These are phyloP conservation scores for Rhynchospora pubera DNA, from an alignment of 176 grass and related monocot species.

Conservation along the genomic window DNA sequence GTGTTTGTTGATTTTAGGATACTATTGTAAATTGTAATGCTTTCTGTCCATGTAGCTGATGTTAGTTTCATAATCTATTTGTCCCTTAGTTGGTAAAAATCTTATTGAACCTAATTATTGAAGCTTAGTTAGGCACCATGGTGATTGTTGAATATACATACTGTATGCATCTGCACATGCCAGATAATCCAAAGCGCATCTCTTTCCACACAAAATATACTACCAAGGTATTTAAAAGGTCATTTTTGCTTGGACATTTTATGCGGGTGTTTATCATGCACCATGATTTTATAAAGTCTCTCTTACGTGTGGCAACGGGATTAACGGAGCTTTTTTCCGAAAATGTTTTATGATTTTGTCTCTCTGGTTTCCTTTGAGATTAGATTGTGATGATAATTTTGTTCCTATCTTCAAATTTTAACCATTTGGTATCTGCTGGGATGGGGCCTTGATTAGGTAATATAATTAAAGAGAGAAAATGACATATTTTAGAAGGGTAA, in stretches of 20 bases:
- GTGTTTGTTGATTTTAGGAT: slow-evolving; percentile 8
- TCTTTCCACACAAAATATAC: neutral
- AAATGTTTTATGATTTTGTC: neutral
- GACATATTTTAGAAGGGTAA: neutral
- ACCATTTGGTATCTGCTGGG: too few species aligned
- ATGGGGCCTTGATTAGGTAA: neutral
- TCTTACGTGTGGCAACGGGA: neutral
- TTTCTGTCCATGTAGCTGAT: neutral
- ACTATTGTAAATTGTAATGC: slow-evolving; percentile 20
- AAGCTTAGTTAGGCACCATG: neutral
- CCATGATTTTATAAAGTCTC: neutral
- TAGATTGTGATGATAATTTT: too few species aligned
- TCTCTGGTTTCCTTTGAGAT: neutral
- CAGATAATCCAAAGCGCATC: neutral
- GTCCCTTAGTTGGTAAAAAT: neutral
- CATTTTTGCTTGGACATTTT: neutral
- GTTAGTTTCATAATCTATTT: neutral
- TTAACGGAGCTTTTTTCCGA: neutral
- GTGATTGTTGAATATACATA: slow-evolving; percentile 1
- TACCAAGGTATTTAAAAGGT: neutral
- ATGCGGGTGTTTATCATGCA: neutral
- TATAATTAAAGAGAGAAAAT: neutral
- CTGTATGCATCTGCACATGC: neutral
- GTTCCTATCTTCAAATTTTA: neutral
- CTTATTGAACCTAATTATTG: slow-evolving; percentile 10